These are phyloP conservation scores for Candida sithepensis DNA, from an alignment of 805 yeast species.

Conservation along the genomic window DNA sequence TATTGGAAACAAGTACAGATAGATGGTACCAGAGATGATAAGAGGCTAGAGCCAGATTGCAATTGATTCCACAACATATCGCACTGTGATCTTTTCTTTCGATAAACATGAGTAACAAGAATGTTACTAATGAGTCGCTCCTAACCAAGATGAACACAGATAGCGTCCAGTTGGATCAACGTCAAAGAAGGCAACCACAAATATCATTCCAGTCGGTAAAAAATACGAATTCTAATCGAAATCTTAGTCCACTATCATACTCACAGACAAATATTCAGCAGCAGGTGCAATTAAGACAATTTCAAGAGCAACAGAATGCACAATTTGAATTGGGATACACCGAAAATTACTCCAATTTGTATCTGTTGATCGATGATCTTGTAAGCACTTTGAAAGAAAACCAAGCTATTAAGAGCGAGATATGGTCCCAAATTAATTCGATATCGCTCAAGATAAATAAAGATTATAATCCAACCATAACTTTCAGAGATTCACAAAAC, in stretches of 20 bases:
- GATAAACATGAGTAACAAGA: not conserved
- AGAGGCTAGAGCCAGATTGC: too few relatives aligned
- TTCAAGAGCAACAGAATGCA: not conserved
- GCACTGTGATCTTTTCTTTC: not conserved
- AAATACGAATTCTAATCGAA: not conserved
- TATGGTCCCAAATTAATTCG: constrained; percentile 24
- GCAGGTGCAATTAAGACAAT: constrained; percentile 5
- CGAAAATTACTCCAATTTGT: constrained; percentile 19
- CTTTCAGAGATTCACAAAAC: not conserved
- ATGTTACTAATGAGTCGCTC: not conserved
- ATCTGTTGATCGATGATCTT: constrained; percentile 22
- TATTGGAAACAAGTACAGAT: too few relatives aligned
- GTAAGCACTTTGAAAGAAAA: constrained; percentile 17
- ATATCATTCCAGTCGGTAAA: not conserved
- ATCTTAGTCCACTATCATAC: not conserved
- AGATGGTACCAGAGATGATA: too few relatives aligned
- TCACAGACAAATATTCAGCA: not conserved
- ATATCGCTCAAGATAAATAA: constrained; percentile 11
- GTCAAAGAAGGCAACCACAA: not conserved
- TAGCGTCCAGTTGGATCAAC: not conserved
- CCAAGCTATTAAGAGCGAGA: constrained; percentile 19
- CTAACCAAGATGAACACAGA: not conserved
- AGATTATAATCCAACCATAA: constrained; percentile 3
- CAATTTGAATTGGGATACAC: constrained; percentile 13
- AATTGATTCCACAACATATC: too few relatives aligned